phyloP scores from a whole-genome alignment of 768 basidiomycete genomes.

The Trametes maxima region DNA sequence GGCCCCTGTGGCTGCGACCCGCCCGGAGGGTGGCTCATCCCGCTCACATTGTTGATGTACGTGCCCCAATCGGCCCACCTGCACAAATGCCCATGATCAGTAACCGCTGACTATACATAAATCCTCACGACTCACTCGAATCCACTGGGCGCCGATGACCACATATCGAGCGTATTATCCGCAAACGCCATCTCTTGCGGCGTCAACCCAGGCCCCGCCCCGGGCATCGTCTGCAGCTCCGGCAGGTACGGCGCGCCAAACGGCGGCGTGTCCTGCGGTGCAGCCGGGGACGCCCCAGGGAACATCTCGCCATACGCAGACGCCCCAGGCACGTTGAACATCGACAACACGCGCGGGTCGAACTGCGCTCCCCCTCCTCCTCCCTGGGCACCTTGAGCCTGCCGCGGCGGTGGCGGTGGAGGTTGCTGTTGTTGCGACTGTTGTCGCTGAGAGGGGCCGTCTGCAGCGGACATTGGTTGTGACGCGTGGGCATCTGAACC shows the following conservation, averaged over 20 bases:
- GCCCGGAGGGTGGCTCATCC: conserved; percentile 17
- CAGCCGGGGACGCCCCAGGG: conserved; percentile 15
- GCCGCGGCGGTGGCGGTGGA: not conserved
- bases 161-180: conserved; percentile 59
- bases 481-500: not conserved
- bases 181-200: conserved; percentile 22
- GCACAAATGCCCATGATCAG: conserved; percentile 3
- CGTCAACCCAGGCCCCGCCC: conserved; percentile 2
- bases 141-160: conserved; percentile 60
- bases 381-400: not conserved
- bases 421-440: too few species aligned
- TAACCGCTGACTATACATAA: not conserved
- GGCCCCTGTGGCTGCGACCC: conserved; percentile 3
- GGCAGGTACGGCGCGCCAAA: not conserved
- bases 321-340: conserved; percentile 26
- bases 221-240: conserved; percentile 10
- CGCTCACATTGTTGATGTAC: conserved; percentile 30
- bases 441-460: too few species aligned
- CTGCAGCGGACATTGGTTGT: not conserved
- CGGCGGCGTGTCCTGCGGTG: not conserved
- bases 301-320: conserved; percentile 32
- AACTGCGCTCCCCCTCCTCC: conserved; percentile 1
- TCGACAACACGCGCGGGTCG: conserved; percentile 24
- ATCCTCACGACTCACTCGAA: conserved; percentile 55
- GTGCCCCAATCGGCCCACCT: conserved; percentile 34